phyloP scores from a whole-genome alignment of 2,329 filamentous ascomycete species.

The Fusarium anguioides region DNA sequence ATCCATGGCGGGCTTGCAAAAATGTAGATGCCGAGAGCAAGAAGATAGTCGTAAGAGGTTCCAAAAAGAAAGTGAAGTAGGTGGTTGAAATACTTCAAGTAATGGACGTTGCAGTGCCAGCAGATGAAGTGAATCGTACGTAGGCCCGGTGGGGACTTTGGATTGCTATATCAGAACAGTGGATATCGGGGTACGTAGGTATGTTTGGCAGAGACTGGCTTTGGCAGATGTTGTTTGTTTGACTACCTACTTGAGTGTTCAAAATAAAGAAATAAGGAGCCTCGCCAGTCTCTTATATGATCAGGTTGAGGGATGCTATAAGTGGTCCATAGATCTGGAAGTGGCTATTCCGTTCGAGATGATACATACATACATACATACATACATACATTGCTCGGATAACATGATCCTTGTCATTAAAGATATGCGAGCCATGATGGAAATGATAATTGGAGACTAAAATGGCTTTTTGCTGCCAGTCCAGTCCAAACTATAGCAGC shows the following conservation, averaged over 20 bases:
- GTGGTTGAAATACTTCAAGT: neutral
- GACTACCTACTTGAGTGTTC: neutral
- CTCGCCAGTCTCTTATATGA: neutral
- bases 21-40: neutral
- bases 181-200: neutral
- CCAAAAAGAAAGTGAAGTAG: neutral
- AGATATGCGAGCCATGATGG: neutral
- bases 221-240: neutral
- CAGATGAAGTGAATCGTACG: neutral
- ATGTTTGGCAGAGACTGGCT: neutral
- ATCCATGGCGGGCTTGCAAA: neutral
- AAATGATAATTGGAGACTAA: conserved; percentile 6
- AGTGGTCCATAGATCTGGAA: neutral
- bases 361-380: too few species aligned
- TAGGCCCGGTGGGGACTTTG: neutral
- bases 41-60: neutral
- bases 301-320: neutral
- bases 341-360: neutral
- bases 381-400: neutral
- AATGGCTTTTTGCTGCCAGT: neutral
- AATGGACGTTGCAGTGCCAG: conserved; percentile 7
- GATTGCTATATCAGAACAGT: neutral
- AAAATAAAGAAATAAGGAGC: neutral
- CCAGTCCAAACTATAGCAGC: neutral
- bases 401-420: neutral